phyloP scores from a whole-genome alignment of 768 basidiomycete genomes.

The Lactarius sanguifluus region DNA sequence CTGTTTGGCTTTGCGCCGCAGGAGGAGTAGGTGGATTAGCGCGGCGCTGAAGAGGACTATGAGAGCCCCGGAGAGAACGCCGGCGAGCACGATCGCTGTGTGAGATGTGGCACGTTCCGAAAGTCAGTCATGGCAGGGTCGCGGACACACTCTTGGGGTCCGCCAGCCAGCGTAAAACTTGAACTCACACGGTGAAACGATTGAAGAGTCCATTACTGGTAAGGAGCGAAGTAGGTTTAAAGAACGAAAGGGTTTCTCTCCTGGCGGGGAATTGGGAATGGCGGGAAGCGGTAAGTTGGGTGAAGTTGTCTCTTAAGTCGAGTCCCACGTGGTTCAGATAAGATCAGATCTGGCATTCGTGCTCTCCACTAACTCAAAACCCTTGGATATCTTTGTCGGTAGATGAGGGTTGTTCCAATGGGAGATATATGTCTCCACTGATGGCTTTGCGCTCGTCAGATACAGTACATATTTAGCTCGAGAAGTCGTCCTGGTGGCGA shows the following conservation, averaged over 20 bases:
- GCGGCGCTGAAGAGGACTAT: conserved; percentile 5
- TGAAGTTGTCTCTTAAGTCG: background rate
- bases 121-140: conserved; percentile 7
- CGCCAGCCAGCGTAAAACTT: background rate
- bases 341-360: conserved; percentile 1
- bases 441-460: too few species aligned
- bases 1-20: conserved; percentile 14
- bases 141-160: background rate
- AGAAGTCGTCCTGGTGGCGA: background rate
- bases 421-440: background rate
- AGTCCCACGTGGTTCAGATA: background rate
- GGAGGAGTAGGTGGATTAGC: conserved; percentile 13
- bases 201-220: conserved; percentile 7
- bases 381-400: background rate
- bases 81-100: conserved; percentile 14
- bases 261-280: background rate
- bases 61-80: conserved; percentile 14
- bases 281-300: background rate
- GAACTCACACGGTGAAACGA: conserved; percentile 22
- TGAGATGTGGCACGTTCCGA: background rate
- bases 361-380: too few species aligned
- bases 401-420: background rate
- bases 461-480: background rate
- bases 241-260: conserved; percentile 1
- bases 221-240: conserved; percentile 10